Conservation (phyloP, 441 rosid species). For the Breynia disticha region DNA sequence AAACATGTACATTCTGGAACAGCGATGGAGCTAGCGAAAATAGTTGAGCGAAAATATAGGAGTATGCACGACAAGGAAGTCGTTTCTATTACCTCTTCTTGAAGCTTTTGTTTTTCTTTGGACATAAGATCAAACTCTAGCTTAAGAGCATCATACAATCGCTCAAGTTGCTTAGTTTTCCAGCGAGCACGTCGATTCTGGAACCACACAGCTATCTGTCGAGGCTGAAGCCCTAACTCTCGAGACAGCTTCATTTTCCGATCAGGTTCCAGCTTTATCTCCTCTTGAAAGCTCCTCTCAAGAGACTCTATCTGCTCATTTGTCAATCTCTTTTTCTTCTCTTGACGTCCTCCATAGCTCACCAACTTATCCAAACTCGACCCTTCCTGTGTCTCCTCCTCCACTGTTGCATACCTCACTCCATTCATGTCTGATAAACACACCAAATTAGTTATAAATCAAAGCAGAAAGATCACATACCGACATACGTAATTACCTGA, state of each 20-base stretch:
- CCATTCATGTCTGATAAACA: constrained; percentile 27
- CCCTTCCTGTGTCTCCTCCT: constrained; percentile 17
- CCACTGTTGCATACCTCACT: constrained; percentile 33
- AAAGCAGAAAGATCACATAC: neutral
- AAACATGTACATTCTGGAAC: neutral
- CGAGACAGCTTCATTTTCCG: constrained; percentile 74
- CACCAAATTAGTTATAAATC: neutral
- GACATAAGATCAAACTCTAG: constrained; percentile 51
- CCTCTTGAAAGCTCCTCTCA: constrained; percentile 82
- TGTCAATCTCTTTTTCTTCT: constrained; percentile 71
- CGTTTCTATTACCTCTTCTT: constrained; percentile 67
- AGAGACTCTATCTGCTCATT: constrained; percentile 55
- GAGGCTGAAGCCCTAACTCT: constrained; percentile 78
- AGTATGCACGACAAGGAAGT: neutral
- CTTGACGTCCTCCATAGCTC: constrained; percentile 20
- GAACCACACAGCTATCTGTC: constrained; percentile 92
- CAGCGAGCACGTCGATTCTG: constrained; percentile 91
- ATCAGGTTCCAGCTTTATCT: constrained; percentile 71
- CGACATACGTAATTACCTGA: constrained; percentile 42
- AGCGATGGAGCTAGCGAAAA: too few species aligned
- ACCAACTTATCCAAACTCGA: constrained; percentile 28
- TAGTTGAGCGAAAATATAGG: too few species aligned
- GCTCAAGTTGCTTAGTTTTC: constrained; percentile 82
- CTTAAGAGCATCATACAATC: constrained; percentile 57
- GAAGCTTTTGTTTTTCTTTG: constrained; percentile 59